These are phyloP conservation scores for Hygrocybe coccinea DNA, from an alignment of 768 basidiomycete species.

Conservation along the genomic window DNA sequence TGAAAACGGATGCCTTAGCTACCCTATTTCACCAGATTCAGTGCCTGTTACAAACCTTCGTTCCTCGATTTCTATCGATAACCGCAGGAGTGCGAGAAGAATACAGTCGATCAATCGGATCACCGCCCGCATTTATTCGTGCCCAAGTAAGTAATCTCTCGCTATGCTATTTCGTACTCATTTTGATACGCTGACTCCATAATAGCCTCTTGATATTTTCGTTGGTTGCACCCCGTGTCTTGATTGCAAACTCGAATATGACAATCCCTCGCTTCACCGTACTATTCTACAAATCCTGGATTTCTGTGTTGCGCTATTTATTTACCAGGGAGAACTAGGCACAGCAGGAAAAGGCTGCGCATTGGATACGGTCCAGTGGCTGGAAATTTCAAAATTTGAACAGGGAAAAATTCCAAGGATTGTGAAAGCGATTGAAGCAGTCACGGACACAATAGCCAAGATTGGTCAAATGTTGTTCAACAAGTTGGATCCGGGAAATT, in stretches of 20 bases:
- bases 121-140: slow-evolving; percentile 35
- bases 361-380: background rate
- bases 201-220: slow-evolving; percentile 51
- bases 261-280: slow-evolving; percentile 26
- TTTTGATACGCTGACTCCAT: background rate
- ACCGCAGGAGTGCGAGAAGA: slow-evolving; percentile 19
- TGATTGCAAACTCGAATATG: slow-evolving; percentile 21
- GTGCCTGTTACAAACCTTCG: background rate
- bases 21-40: background rate
- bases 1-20: background rate
- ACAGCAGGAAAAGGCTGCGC: background rate
- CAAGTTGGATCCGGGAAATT: slow-evolving; percentile 7
- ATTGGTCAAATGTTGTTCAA: slow-evolving; percentile 11
- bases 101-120: slow-evolving; percentile 24
- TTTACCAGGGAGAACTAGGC: slow-evolving; percentile 28
- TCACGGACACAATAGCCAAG: slow-evolving; percentile 16
- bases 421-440: background rate
- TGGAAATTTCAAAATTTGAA: background rate
- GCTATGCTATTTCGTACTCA: slow-evolving; percentile 10
- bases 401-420: background rate
- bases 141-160: slow-evolving; percentile 40
- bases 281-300: slow-evolving; percentile 40
- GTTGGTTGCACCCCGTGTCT: slow-evolving; percentile 35
- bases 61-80: slow-evolving; percentile 4
- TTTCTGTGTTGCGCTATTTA: slow-evolving; percentile 38